Conservation (phyloP, 768 basidiomycete species). For the Cantharellus anzutake region DNA sequence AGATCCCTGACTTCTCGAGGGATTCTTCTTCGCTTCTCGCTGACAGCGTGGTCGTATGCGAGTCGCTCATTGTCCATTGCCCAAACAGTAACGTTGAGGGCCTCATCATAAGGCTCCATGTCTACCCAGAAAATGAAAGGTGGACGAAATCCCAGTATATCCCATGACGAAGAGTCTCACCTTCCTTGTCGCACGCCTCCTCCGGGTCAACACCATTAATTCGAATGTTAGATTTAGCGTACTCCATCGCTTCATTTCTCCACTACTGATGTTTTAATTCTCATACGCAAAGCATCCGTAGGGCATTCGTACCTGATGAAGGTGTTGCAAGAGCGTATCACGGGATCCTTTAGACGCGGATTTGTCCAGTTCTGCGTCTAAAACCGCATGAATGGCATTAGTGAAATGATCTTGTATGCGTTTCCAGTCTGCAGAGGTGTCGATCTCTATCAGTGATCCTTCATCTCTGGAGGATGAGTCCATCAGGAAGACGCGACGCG, state of each 20-base stretch:
- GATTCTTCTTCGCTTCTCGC: background rate
- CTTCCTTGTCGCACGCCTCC: background rate
- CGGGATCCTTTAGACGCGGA: slow-evolving; percentile 2
- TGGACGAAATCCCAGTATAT: background rate
- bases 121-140: slow-evolving; percentile 19
- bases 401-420: slow-evolving; percentile 36
- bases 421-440: slow-evolving; percentile 47
- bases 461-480: background rate
- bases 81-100: slow-evolving; percentile 67
- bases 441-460: slow-evolving; percentile 19
- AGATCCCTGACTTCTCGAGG: background rate
- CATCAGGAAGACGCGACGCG: background rate
- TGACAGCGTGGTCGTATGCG: slow-evolving; percentile 32
- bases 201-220: background rate
- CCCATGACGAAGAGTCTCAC: background rate
- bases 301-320: background rate
- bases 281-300: background rate
- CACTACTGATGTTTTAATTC: background rate
- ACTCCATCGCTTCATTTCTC: background rate
- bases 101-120: slow-evolving; percentile 72
- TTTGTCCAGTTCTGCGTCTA: slow-evolving; percentile 29
- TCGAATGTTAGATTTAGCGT: background rate
- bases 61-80: slow-evolving; percentile 55
- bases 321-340: background rate
- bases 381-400: slow-evolving; percentile 23